Percentiles rank a stretch among this genome's conserved stretches.
Conservation (phyloP, 106 monocot species). For the Allium fistulosum region DNA sequence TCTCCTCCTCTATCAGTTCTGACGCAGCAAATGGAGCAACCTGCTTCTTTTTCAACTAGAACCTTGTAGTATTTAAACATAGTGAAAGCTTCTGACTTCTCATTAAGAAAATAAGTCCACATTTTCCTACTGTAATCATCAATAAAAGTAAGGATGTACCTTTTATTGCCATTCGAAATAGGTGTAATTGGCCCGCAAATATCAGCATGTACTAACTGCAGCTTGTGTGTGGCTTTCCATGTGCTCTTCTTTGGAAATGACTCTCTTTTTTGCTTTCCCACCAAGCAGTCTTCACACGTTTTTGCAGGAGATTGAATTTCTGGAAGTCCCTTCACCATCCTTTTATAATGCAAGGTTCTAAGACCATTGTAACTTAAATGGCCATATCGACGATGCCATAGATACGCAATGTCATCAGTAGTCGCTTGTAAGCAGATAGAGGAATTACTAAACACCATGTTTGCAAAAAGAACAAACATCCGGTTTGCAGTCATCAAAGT, state of each 20-base stretch:
- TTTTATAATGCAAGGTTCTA: not conserved
- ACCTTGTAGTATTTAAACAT: not conserved
- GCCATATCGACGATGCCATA: constrained; percentile 3
- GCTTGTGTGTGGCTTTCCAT: not conserved
- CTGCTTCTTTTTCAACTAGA: not conserved
- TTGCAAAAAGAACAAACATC: not conserved
- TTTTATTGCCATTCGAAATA: not conserved
- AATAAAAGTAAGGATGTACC: not conserved
- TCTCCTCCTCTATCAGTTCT: not conserved
- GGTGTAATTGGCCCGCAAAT: not conserved
- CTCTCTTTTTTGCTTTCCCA: constrained; percentile 1
- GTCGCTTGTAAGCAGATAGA: not conserved
- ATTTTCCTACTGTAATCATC: constrained; percentile 1
- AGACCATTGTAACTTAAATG: constrained; percentile 1
- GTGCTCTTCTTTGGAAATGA: not conserved
- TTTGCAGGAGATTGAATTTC: not conserved
- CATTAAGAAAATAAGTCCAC: not conserved
- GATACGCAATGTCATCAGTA: not conserved
- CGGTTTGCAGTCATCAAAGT: not conserved
- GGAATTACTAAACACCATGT: not conserved
- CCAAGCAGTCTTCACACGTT: not conserved
- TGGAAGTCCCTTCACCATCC: not conserved
- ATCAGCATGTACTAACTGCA: not conserved
- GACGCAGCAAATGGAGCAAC: not conserved
- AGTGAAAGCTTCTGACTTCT: not conserved